A percentile compares a stretch with the other conserved stretches of the same genome.
phyloP scores from a whole-genome alignment of 805 yeast species.

The Spathaspora sp. region DNA sequence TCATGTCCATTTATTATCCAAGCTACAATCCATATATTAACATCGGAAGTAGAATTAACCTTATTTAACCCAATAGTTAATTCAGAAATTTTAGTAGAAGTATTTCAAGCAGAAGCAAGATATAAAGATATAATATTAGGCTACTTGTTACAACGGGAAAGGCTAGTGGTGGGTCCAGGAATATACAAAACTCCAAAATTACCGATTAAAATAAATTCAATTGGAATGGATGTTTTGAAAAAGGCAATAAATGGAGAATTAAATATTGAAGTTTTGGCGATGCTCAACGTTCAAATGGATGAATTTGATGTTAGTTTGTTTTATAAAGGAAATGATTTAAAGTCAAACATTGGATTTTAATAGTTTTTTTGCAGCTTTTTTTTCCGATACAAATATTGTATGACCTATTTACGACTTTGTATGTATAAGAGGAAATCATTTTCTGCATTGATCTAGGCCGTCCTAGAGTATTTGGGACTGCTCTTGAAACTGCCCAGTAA shows the following conservation, averaged over 20 bases:
- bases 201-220: slow-evolving; percentile 42
- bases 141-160: slow-evolving; percentile 35
- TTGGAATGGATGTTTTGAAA: slow-evolving; percentile 47
- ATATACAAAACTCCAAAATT: slow-evolving; percentile 45
- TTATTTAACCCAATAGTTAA: slow-evolving; percentile 53
- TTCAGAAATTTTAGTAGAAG: slow-evolving; percentile 36
- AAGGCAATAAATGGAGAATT: slow-evolving; percentile 51
- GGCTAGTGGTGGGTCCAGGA: slow-evolving; percentile 50
- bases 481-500: too few species aligned
- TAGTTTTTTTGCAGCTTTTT: background rate
- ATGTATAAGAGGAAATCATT: too few species aligned
- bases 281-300: slow-evolving; percentile 25
- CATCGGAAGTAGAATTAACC: slow-evolving; percentile 51
- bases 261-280: slow-evolving; percentile 33
- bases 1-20: slow-evolving; percentile 41
- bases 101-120: slow-evolving; percentile 46
- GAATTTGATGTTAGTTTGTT: slow-evolving; percentile 37
- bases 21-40: slow-evolving; percentile 51
- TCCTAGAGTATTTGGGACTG: too few species aligned
- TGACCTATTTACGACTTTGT: too few species aligned
- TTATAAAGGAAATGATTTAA: slow-evolving; percentile 44
- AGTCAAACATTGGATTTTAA: slow-evolving; percentile 37
- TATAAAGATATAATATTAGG: slow-evolving; percentile 47
- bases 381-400: too few species aligned
- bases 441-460: too few species aligned